Base-by-base conservation (phyloP, 2,329 filamentous ascomycete genomes). In the Aspergillus intermedius region DNA sequence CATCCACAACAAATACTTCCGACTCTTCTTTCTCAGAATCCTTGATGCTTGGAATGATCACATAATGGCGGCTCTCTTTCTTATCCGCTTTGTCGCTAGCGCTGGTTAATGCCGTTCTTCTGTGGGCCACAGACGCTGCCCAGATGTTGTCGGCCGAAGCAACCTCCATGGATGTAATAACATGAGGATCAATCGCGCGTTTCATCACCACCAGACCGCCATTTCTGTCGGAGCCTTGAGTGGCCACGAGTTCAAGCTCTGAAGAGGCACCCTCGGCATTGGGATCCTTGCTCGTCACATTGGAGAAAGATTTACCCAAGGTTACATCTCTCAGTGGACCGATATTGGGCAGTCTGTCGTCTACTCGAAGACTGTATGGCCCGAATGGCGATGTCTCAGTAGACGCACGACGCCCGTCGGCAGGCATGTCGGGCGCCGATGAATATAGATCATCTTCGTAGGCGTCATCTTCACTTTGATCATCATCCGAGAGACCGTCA, bases 251-350 rank as follows among this genome's bases (percentile, higher is more conserved):
- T 54, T 83, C 78, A 34, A 79, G 67, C 19, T 59, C 55, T 4
- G 56, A 52, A 1, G 52, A 54, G 3, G 51, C 41, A 4, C 74
- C 77, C 42, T 58, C 68, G 56, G 51, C 72, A 66, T 49, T 70
- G 60, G 55, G 68, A 65, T 22, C 78, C 74, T 54, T 78, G 74
- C 32, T 71, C 70, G 22, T 74, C 70, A 1, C 71, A 64, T 1
- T 69, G 58, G 46, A 71, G 68, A 2, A 72, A 60, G 77, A 71
- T 54, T 78, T 79, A 19, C 89, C 88, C 40, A 90, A 72, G 3
- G 86, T 81, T 46, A 93, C 74, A 50, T 88, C 84, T 55, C 81
- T 82, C 57, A 95, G 85, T 1, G 91, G 90, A 0, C 86, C 90
- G 53, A 94, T 78, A 63, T 85, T 94, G 30, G 84, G 72, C 6